Conservation (phyloP, 495 filamentous ascomycete species). For the Hyaloscypha bicolor region DNA sequence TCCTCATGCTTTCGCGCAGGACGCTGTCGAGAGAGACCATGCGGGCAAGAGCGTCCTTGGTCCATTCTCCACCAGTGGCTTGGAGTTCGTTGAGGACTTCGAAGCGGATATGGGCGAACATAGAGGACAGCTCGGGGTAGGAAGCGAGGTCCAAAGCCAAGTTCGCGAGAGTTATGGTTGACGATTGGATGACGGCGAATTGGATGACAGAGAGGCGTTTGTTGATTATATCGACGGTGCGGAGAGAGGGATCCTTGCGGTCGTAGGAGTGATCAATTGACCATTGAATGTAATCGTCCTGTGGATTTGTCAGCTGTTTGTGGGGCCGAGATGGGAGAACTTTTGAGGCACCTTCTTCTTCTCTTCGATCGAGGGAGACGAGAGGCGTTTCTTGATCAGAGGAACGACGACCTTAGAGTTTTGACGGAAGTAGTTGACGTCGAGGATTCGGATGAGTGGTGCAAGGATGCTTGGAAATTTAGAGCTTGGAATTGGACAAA, state of each 20-base stretch:
- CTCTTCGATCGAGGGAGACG: background rate
- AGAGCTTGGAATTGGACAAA: slow-evolving; percentile 36
- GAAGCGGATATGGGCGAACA: slow-evolving; percentile 3
- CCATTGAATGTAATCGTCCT: slow-evolving; percentile 46
- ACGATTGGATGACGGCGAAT: slow-evolving; percentile 54
- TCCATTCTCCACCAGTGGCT: slow-evolving; percentile 33
- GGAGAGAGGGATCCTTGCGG: slow-evolving; percentile 33
- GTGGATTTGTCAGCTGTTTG: background rate
- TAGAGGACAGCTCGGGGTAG: background rate
- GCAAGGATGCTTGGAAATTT: slow-evolving; percentile 32
- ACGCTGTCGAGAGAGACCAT: slow-evolving; percentile 47
- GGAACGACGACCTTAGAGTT: slow-evolving; percentile 37
- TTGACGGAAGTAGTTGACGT: slow-evolving; percentile 34
- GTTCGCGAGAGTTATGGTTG: slow-evolving; percentile 47
- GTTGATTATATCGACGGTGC: slow-evolving; percentile 34
- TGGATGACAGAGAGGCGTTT: slow-evolving; percentile 43
- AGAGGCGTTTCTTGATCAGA: slow-evolving; percentile 34
- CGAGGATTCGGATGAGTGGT: slow-evolving; percentile 38
- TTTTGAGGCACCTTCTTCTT: slow-evolving; percentile 11
- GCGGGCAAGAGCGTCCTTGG: slow-evolving; percentile 44
- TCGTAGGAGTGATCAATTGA: slow-evolving; percentile 36
- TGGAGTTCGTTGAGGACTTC: slow-evolving; percentile 14
- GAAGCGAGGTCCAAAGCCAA: slow-evolving; percentile 41
- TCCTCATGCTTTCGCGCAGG: slow-evolving; percentile 45
- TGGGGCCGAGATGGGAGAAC: background rate